phyloP scores from a whole-genome alignment of 441 rosid species.

The Erysimum cheiri region DNA sequence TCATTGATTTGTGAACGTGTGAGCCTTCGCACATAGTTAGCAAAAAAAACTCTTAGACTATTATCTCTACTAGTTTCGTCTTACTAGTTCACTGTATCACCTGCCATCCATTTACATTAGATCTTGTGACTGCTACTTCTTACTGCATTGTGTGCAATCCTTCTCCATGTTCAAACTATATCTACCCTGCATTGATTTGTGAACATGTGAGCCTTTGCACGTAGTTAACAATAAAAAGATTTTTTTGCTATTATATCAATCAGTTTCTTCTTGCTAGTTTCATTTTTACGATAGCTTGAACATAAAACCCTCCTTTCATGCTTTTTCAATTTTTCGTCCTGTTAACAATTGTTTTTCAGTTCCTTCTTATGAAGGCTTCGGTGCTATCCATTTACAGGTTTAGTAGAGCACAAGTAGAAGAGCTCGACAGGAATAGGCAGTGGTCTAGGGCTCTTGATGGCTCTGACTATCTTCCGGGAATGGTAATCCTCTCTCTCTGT shows the following conservation, averaged over 20 bases:
- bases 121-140: not conserved
- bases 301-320: not conserved
- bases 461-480: conserved; percentile 97
- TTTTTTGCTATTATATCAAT: not conserved
- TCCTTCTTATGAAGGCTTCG: conserved; percentile 32
- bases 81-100: conserved; percentile 5
- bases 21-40: conserved; percentile 6
- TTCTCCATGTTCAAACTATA: conserved; percentile 1
- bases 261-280: conserved; percentile 4
- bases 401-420: conserved; percentile 77
- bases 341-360: conserved; percentile 5
- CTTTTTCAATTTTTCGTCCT: not conserved
- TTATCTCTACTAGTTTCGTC: not conserved
- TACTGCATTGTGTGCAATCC: conserved; percentile 8
- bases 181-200: conserved; percentile 7
- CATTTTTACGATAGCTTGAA: not conserved
- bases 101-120: not conserved
- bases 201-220: not conserved
- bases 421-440: conserved; percentile 79
- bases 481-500: conserved; percentile 52
- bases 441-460: conserved; percentile 99
- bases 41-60: not conserved
- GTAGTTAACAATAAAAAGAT: not conserved
- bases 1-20: conserved; percentile 3
- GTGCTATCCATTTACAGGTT: conserved; percentile 59